Percentiles rank a stretch among this genome's conserved stretches.
phyloP scores from a whole-genome alignment of 352 stramenopile species.

The Pythium volutum region DNA sequence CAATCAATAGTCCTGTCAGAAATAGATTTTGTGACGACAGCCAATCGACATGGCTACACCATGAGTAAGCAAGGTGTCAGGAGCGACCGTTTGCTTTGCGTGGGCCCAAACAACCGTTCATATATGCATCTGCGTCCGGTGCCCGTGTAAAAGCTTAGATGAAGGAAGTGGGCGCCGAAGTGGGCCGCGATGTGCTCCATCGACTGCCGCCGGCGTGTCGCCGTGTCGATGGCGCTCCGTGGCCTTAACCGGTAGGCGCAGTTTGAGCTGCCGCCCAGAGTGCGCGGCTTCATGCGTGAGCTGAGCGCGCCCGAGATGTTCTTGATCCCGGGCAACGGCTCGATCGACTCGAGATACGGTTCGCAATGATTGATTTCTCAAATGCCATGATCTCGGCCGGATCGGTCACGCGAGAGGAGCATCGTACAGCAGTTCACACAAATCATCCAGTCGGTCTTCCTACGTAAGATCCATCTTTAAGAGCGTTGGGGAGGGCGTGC shows the following conservation, averaged over 20 bases:
- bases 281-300: constrained; percentile 32
- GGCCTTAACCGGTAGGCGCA: constrained; percentile 25
- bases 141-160: too few species aligned
- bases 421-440: constrained; percentile 49
- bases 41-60: too few species aligned
- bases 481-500: constrained; percentile 43
- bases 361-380: constrained; percentile 45
- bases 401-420: constrained; percentile 24
- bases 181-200: too few species aligned
- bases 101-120: too few species aligned
- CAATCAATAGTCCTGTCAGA: too few species aligned
- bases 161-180: too few species aligned
- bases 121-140: too few species aligned
- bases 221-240: constrained; percentile 41
- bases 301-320: constrained; percentile 38
- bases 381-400: constrained; percentile 29
- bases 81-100: too few species aligned
- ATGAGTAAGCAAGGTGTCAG: too few species aligned
- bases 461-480: constrained; percentile 56
- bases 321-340: constrained; percentile 29
- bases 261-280: constrained; percentile 10
- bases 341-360: constrained; percentile 31
- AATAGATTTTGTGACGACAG: too few species aligned
- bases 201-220: too few species aligned
- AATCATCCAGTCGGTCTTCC: constrained; percentile 53